phyloP scores from a whole-genome alignment of 345 rosid species.

The Litchi chinensis region DNA sequence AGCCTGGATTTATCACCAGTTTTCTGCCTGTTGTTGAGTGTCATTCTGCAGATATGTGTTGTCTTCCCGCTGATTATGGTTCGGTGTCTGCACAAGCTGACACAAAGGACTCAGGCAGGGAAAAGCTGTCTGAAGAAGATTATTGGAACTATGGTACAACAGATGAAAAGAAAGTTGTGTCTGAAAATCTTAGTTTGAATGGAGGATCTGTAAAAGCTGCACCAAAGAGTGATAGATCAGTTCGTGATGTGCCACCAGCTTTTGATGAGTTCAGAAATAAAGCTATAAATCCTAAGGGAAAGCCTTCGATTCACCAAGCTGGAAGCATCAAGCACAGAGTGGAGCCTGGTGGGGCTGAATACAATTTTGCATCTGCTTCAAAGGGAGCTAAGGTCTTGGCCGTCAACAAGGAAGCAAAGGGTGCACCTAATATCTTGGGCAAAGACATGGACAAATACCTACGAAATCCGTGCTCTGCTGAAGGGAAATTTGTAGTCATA shows the following conservation, averaged over 20 bases:
- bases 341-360: slow-evolving; percentile 55
- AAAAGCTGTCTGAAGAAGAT: slow-evolving; percentile 21
- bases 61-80: slow-evolving; percentile 12
- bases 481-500: slow-evolving; percentile 51
- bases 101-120: background rate
- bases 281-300: slow-evolving; percentile 41
- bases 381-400: slow-evolving; percentile 60
- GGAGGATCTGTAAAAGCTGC: slow-evolving; percentile 21
- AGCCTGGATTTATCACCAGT: background rate
- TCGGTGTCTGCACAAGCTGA: background rate
- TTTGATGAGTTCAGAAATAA: slow-evolving; percentile 56
- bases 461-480: slow-evolving; percentile 60
- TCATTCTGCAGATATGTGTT: slow-evolving; percentile 15
- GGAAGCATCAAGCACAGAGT: slow-evolving; percentile 46
- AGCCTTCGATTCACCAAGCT: slow-evolving; percentile 35
- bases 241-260: slow-evolving; percentile 40
- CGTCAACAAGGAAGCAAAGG: slow-evolving; percentile 62
- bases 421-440: slow-evolving; percentile 51
- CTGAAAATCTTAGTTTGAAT: slow-evolving; percentile 8
- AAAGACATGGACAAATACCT: slow-evolving; percentile 62
- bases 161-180: slow-evolving; percentile 19
- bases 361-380: slow-evolving; percentile 57
- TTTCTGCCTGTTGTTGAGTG: slow-evolving; percentile 18
- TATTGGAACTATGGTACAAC: background rate
- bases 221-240: slow-evolving; percentile 26